These are phyloP conservation scores for Vaccinium darrowii DNA, from an alignment of 148 eudicot genomes.

Conservation along the genomic window DNA sequence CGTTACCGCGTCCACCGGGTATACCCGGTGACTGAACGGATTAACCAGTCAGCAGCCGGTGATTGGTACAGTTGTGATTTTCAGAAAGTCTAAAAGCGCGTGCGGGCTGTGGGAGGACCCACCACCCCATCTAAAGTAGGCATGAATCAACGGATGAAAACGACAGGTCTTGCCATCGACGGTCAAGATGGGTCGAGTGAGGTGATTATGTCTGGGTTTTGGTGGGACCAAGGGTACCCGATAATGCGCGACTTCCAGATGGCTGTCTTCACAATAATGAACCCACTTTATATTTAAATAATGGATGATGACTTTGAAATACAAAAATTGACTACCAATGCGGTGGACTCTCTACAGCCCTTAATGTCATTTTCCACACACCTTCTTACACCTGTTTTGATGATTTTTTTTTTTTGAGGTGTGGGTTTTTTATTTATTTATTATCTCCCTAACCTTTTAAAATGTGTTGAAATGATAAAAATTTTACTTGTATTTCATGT, in stretches of 20 bases:
- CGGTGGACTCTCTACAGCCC: background rate
- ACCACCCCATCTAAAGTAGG: background rate
- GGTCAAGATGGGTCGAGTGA: background rate
- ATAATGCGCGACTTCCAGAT: slow-evolving; percentile 15
- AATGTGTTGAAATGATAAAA: no score
- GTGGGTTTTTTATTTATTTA: no score
- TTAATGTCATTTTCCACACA: background rate
- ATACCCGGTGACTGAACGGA: background rate
- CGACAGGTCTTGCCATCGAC: background rate
- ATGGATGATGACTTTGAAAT: background rate
- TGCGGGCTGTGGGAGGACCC: background rate
- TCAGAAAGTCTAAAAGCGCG: background rate
- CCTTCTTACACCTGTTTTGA: background rate
- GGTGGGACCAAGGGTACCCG: slow-evolving; percentile 6
- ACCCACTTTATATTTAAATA: background rate
- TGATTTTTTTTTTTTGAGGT: background rate
- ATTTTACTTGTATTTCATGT: no score
- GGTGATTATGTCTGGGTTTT: background rate
- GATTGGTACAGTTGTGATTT: background rate
- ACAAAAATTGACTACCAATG: background rate
- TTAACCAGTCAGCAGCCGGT: slow-evolving; percentile 19
- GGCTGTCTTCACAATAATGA: slow-evolving; percentile 2
- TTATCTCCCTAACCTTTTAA: no score
- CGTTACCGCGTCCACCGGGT: background rate
- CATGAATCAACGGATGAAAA: slow-evolving; percentile 4